Conservation (phyloP, 345 rosid genomes). For the Kandelia obovata region DNA sequence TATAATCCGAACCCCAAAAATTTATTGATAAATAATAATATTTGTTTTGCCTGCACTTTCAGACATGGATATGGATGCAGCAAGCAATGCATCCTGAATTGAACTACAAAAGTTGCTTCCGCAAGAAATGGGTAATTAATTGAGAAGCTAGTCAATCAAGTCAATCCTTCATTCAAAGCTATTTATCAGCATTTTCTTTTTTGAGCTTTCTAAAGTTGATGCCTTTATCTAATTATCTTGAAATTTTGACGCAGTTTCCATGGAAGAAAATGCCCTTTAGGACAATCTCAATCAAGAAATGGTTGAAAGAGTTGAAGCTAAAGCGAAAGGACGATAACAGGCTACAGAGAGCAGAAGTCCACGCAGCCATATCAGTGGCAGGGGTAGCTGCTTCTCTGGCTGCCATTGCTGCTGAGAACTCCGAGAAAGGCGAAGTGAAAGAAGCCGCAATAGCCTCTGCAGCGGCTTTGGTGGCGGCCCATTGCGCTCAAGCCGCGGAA, state of each 20-base stretch:
- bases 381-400: slow-evolving; percentile 85
- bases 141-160: background rate
- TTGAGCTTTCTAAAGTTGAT: background rate
- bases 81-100: slow-evolving; percentile 97
- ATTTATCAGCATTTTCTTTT: too few relatives aligned
- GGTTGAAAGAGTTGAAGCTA: slow-evolving; percentile 71
- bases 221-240: background rate
- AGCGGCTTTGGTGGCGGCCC: slow-evolving; percentile 81
- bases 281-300: slow-evolving; percentile 61
- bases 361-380: slow-evolving; percentile 87
- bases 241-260: slow-evolving; percentile 37
- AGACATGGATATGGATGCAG: slow-evolving; percentile 99
- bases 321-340: slow-evolving; percentile 80
- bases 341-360: slow-evolving; percentile 74
- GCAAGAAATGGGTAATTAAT: slow-evolving; percentile 67
- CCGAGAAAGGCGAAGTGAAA: slow-evolving; percentile 31
- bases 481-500: slow-evolving; percentile 78
- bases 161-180: background rate
- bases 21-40: background rate
- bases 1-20: background rate
- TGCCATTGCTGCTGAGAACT: slow-evolving; percentile 67
- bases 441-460: slow-evolving; percentile 84
- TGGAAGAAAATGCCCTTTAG: slow-evolving; percentile 64
- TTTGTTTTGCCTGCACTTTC: slow-evolving; percentile 8
- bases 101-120: slow-evolving; percentile 71